Percentiles rank a stretch among this genome's conserved stretches.
Conservation (phyloP, 441 rosid genomes). For the Erodium moschatum region DNA sequence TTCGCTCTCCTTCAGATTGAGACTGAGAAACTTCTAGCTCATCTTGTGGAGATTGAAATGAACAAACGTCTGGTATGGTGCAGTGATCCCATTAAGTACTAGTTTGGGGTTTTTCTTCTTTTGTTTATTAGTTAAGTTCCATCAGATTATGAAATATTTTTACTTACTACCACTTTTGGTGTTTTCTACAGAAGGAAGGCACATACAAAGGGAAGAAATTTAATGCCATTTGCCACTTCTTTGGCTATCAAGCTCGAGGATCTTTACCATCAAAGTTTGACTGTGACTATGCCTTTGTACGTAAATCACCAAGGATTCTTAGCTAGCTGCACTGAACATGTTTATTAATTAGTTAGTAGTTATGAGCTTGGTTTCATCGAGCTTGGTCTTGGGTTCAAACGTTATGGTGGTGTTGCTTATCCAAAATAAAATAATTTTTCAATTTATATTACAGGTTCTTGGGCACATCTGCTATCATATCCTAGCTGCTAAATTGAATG, state of each 20-base stretch:
- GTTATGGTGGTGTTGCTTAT: neutral
- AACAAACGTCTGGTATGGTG: slow-evolving; percentile 68
- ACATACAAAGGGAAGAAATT: slow-evolving; percentile 91
- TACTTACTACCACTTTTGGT: slow-evolving; percentile 15
- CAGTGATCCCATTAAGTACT: too few relatives aligned
- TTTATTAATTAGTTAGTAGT: neutral
- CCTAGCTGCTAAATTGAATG: slow-evolving; percentile 89
- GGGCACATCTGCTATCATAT: slow-evolving; percentile 92
- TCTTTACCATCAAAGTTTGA: slow-evolving; percentile 92
- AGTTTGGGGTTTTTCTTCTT: too few relatives aligned
- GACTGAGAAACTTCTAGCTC: slow-evolving; percentile 92
- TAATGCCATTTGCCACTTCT: slow-evolving; percentile 95
- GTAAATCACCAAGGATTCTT: slow-evolving; percentile 19
- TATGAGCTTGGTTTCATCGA: neutral
- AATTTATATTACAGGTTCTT: slow-evolving; percentile 67
- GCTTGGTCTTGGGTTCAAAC: neutral
- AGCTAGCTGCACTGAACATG: neutral
- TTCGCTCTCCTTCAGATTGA: slow-evolving; percentile 52
- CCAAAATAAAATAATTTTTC: neutral
- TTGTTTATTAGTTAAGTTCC: neutral
- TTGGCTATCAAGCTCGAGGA: slow-evolving; percentile 99
- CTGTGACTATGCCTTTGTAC: slow-evolving; percentile 91
- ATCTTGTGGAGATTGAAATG: slow-evolving; percentile 95
- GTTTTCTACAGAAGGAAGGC: slow-evolving; percentile 76
- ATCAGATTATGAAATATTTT: neutral